Base-by-base conservation (phyloP, 257 asterid species). In the Striga asiatica region DNA sequence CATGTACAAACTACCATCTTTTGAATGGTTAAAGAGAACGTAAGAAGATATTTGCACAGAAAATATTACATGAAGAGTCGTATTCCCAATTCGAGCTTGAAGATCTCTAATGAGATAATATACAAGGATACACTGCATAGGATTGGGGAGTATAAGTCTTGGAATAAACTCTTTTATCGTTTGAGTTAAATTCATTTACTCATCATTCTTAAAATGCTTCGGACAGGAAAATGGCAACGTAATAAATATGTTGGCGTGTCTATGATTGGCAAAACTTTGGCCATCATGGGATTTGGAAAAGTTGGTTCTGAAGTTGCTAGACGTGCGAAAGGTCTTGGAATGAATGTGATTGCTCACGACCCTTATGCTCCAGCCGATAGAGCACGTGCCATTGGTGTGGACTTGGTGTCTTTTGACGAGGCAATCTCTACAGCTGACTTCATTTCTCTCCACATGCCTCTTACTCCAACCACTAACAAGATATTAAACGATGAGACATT, bases 261-360 rank as follows among this genome's bases (percentile, higher is more conserved):
- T 56, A 89, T 89, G 60, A 94, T 86, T 16, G 97, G 97, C 16
- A 89, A 89, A 69, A 89, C 88, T 19, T 82, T 86, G 57, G 96
- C 91, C 1, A 96, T 89, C 16, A 83, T 89, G 96, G 97, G 97
- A 21, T 89, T 89, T 22, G 97, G 97, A 12, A 89, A 89, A 77
- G 97, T 86, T 31, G 97, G 96, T 17, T 72, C 97, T 9, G 97
- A 89, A 78, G 97, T 89, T 54, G 94, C 96, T 38, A 78, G 97
- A 75, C 87, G 94, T 28, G 96, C 97, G n/a, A 89, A 85, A 76
- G 97, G 94, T 28, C 88, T 89, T 1, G 97, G 97, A 32, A 89
- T 89, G 97, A 82, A 86, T 60, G 96, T 89, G 24, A 79, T 89
- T 67, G 89, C 97, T 8, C 94, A 89, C n/a, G 97, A 89, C 67